phyloP scores from a whole-genome alignment of 2,329 filamentous ascomycete species.

The Coniochaeta prunicola region DNA sequence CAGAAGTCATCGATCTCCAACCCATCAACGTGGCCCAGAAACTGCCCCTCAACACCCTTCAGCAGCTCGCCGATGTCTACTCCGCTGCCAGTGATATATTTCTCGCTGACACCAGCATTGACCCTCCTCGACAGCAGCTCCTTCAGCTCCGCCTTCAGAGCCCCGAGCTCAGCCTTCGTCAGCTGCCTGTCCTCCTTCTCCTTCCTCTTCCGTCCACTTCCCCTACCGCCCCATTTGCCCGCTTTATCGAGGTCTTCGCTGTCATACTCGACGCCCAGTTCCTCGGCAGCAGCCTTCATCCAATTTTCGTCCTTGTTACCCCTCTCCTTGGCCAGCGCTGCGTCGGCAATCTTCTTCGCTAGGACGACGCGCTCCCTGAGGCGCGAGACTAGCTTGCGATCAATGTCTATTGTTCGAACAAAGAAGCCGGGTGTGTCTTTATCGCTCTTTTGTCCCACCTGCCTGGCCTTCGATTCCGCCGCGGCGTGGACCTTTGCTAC shows the following conservation, averaged over 20 bases:
- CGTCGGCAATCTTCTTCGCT: constrained; percentile 82
- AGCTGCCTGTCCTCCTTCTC: constrained; percentile 62
- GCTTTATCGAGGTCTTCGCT: constrained; percentile 71
- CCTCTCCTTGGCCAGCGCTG: constrained; percentile 79
- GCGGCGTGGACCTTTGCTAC: constrained; percentile 79
- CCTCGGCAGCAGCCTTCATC: constrained; percentile 77
- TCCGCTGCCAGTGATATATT: constrained; percentile 75
- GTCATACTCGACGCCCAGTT: constrained; percentile 90
- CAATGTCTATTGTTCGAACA: constrained; percentile 75
- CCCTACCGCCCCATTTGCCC: constrained; percentile 58
- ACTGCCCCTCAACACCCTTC: constrained; percentile 57
- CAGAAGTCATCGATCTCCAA: constrained; percentile 26
- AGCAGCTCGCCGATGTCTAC: constrained; percentile 73
- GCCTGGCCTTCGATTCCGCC: constrained; percentile 32
- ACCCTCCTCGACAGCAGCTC: constrained; percentile 64
- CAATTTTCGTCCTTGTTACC: constrained; percentile 76
- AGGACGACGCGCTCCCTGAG: constrained; percentile 72
- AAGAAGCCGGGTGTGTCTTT: constrained; percentile 44
- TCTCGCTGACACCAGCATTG: constrained; percentile 82
- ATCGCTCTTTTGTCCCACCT: constrained; percentile 25
- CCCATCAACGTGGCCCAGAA: constrained; percentile 48
- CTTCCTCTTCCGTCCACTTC: constrained; percentile 65
- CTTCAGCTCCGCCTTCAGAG: constrained; percentile 64
- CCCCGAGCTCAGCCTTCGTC: constrained; percentile 66
- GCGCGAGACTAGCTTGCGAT: constrained; percentile 68